A percentile compares a stretch with the other conserved stretches of the same genome.
These are phyloP conservation scores for Eurotiales sp. DNA, from an alignment of 2,329 filamentous ascomycete genomes.

Conservation along the genomic window DNA sequence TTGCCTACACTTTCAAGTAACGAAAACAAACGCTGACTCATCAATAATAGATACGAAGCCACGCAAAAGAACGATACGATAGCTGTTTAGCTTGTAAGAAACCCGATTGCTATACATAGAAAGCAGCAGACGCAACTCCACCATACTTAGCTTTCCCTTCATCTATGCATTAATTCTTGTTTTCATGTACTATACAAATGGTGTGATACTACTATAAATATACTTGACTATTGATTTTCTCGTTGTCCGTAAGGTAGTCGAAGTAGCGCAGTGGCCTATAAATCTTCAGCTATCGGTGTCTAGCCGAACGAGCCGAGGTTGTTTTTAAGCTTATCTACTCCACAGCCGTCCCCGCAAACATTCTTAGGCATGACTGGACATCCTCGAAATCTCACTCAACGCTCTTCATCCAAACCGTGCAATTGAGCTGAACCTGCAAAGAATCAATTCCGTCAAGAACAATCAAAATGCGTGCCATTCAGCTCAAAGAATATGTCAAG, in stretches of 20 bases:
- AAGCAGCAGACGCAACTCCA: constrained; percentile 1
- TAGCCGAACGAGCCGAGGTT: constrained; percentile 12
- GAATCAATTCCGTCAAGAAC: no score
- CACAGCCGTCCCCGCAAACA: constrained; percentile 3
- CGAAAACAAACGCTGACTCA: background rate
- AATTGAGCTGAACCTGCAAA: no score
- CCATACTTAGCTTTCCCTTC: background rate
- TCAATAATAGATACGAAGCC: constrained; percentile 34
- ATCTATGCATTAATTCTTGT: background rate
- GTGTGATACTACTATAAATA: background rate
- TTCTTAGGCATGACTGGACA: background rate
- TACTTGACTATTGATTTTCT: no score
- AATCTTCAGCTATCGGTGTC: no score
- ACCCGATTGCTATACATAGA: background rate
- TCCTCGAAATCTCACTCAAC: no score
- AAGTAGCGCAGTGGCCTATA: no score
- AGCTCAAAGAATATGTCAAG: constrained; percentile 71
- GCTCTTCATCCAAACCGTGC: background rate
- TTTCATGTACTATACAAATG: constrained; percentile 4
- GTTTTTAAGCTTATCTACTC: background rate
- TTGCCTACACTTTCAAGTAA: background rate
- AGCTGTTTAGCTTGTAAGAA: constrained; percentile 5
- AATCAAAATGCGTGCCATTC: constrained; percentile 72
- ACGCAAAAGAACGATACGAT: constrained; percentile 26
- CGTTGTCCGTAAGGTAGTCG: no score